Percentiles rank a stretch among this genome's conserved stretches.
Evolutionary conservation across 805 yeast species (phyloP).

Genomic region (Candida tammaniensis): DNA sequence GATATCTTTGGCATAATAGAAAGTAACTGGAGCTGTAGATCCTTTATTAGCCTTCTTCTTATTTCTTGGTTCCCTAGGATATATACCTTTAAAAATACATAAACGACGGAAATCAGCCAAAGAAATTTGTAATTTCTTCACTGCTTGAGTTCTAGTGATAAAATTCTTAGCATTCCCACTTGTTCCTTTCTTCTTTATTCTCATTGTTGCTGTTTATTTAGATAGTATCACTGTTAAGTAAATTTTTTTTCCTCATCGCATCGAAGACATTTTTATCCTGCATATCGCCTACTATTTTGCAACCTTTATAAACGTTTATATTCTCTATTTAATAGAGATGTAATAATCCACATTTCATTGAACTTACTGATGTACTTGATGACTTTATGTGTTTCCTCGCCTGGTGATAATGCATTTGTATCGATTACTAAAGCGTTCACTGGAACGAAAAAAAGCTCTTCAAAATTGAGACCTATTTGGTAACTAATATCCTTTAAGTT

Average conservation of each 20-base stretch:
- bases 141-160: constrained; percentile 92
- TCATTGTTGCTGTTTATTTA: constrained; percentile 29
- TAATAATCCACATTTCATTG: constrained; percentile 29
- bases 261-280: background rate
- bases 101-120: constrained; percentile 95
- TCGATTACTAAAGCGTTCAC: background rate
- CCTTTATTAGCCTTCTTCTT: constrained; percentile 97
- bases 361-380: constrained; percentile 20
- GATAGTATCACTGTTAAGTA: background rate
- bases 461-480: constrained; percentile 21
- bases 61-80: constrained; percentile 94
- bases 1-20: constrained; percentile 90
- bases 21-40: constrained; percentile 93
- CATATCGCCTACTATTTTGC: background rate
- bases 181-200: constrained; percentile 78
- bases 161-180: constrained; percentile 90
- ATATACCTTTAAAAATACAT: constrained; percentile 97
- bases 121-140: constrained; percentile 85
- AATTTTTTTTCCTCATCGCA: constrained; percentile 1
- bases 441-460: constrained; percentile 24
- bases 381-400: constrained; percentile 1
- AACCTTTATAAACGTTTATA: constrained; percentile 1
- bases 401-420: background rate
- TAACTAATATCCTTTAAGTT: constrained; percentile 23
- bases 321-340: constrained; percentile 16